These are phyloP conservation scores for Pilatotrama ljubarskyi DNA, from an alignment of 768 basidiomycete genomes.

Conservation along the genomic window DNA sequence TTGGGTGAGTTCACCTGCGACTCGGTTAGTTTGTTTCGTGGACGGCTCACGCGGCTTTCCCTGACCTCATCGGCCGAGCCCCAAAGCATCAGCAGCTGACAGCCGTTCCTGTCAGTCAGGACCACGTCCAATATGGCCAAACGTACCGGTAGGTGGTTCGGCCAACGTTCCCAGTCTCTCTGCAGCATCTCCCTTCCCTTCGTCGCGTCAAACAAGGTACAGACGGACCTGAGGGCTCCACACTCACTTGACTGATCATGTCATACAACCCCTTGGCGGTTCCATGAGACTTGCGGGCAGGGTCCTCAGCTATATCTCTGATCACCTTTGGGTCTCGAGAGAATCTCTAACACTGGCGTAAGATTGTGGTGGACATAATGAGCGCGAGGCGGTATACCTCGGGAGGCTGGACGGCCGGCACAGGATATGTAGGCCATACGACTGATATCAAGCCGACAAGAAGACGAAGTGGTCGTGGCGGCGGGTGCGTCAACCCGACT, in stretches of 20 bases:
- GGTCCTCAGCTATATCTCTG: neutral
- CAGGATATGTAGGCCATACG: neutral
- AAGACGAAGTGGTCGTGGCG: slow-evolving; percentile 19
- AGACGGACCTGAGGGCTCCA: too few relatives aligned
- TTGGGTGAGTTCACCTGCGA: too few relatives aligned
- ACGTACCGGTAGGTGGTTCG: slow-evolving; percentile 1
- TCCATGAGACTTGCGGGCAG: neutral
- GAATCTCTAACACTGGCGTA: neutral
- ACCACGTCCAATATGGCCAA: too few relatives aligned
- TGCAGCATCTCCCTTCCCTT: slow-evolving; percentile 4
- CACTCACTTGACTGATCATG: neutral
- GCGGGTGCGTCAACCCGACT: slow-evolving; percentile 59
- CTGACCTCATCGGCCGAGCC: slow-evolving; percentile 4
- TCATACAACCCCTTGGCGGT: neutral
- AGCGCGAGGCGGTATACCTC: too few relatives aligned
- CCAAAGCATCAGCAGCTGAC: neutral
- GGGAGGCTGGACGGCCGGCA: neutral
- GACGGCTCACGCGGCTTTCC: too few relatives aligned
- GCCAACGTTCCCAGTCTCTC: slow-evolving; percentile 2
- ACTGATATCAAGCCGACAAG: neutral
- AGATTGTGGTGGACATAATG: neutral
- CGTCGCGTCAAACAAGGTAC: neutral
- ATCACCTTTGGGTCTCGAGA: neutral
- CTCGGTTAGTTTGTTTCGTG: too few relatives aligned
- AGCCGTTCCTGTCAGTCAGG: too few relatives aligned